Evolutionary conservation across 2,329 filamentous ascomycete species (phyloP).

Genomic region (Trichoderma breve): DNA sequence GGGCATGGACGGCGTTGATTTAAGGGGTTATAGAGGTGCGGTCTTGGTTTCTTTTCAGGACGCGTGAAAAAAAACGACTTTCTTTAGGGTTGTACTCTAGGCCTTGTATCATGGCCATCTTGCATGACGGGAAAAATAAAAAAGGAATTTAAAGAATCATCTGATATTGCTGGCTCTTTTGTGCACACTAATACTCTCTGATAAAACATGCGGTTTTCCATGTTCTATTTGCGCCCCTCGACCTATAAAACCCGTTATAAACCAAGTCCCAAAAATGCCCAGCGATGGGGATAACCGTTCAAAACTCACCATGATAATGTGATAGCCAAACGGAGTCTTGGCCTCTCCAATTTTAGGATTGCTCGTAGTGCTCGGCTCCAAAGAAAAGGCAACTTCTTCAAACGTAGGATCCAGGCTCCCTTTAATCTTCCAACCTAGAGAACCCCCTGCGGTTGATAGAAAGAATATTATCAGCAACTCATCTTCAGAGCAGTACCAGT

Average conservation of each 20-base stretch:
- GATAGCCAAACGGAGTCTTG: conserved; percentile 75
- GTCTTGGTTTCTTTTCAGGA: conserved; percentile 32
- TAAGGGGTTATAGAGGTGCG: conserved; percentile 42
- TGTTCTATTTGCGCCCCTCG: conserved; percentile 16
- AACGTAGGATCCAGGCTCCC: conserved; percentile 67
- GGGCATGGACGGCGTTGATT: conserved; percentile 34
- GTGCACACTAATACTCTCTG: not conserved
- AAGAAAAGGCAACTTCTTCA: conserved; percentile 67
- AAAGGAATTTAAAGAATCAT: conserved; percentile 29
- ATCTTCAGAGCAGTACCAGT: not conserved
- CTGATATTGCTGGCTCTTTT: not conserved
- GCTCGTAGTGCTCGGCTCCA: conserved; percentile 63
- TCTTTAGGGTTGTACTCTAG: conserved; percentile 43
- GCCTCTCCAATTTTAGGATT: conserved; percentile 66
- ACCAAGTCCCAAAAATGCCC: not conserved
- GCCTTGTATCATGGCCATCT: conserved; percentile 35
- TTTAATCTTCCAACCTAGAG: conserved; percentile 70
- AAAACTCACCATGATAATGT: conserved; percentile 69
- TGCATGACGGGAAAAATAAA: conserved; percentile 40
- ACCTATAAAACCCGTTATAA: not conserved
- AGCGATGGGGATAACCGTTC: not conserved
- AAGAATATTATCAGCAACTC: not conserved
- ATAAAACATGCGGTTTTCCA: not conserved
- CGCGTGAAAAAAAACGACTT: conserved; percentile 34
- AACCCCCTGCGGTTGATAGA: conserved; percentile 52